A percentile compares a stretch with the other conserved stretches of the same genome.
Evolutionary conservation across 768 basidiomycete genomes (phyloP).

Genomic region (Boletus edulis): DNA sequence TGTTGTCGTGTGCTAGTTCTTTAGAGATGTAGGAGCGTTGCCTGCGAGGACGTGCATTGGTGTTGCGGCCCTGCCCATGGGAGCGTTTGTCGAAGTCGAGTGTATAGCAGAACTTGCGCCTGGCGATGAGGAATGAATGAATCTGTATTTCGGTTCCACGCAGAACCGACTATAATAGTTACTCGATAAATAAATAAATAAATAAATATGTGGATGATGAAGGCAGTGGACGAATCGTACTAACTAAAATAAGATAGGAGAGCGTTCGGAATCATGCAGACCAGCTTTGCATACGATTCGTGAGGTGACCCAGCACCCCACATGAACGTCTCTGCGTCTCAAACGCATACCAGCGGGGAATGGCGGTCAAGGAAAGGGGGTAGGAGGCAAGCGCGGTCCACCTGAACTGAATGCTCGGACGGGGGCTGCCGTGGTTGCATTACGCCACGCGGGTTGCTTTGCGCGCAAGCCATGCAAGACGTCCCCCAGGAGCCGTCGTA

Average conservation of each 20-base stretch:
- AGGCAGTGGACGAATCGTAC: not conserved
- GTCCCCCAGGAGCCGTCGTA: conserved; percentile 36
- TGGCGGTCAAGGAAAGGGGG: conserved; percentile 10
- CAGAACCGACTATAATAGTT: not conserved
- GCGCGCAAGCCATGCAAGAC: conserved; percentile 41
- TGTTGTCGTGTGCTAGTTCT: conserved; percentile 25
- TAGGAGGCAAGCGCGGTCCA: not conserved
- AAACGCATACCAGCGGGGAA: not conserved
- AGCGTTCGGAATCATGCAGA: not conserved
- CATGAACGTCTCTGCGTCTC: conserved; percentile 1
- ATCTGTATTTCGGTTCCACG: not conserved
- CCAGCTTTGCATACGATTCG: not conserved
- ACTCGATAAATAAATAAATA: not conserved
- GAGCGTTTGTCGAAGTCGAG: conserved; percentile 60
- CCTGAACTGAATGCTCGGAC: not conserved
- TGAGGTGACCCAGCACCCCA: not conserved
- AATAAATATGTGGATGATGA: not conserved
- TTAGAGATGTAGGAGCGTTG: conserved; percentile 27
- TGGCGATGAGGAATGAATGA: not conserved
- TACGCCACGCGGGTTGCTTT: conserved; percentile 41
- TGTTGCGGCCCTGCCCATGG: conserved; percentile 50
- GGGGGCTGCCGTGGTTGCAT: conserved; percentile 1
- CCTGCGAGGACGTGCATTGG: conserved; percentile 62
- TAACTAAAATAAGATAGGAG: not conserved
- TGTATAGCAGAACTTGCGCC: conserved; percentile 46